phyloP scores from a whole-genome alignment of 345 rosid genomes.

The Euphorbia lathyris region DNA sequence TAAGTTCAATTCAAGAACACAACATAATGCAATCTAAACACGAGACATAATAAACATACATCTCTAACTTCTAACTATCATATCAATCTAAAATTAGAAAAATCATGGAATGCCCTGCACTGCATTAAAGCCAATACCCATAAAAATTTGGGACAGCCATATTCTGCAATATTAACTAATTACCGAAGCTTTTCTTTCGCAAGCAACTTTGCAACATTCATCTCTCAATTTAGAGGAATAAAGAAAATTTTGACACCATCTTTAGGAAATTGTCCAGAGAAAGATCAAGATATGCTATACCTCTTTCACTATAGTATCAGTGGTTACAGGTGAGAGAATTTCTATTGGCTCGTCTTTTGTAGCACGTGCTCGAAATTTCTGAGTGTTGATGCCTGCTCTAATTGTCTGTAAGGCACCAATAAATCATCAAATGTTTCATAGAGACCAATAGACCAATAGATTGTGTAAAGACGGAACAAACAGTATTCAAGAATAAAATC shows the following conservation, averaged over 20 bases:
- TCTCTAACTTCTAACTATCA: too few species aligned
- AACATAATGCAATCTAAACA: not conserved
- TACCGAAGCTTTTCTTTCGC: not conserved
- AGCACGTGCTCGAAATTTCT: constrained; percentile 59
- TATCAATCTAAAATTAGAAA: too few species aligned
- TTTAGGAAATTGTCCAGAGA: not conserved
- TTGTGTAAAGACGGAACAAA: not conserved
- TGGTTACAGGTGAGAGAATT: constrained; percentile 61
- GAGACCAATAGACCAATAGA: constrained; percentile 1
- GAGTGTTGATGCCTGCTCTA: constrained; percentile 38
- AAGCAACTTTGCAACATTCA: not conserved
- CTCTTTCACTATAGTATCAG: constrained; percentile 73
- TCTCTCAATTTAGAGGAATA: not conserved
- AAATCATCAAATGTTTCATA: constrained; percentile 4
- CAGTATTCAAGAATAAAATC: constrained; percentile 1
- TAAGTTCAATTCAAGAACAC: not conserved
- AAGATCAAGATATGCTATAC: constrained; percentile 29
- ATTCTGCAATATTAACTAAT: not conserved
- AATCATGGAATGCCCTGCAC: not conserved
- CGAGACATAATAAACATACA: not conserved
- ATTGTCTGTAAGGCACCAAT: constrained; percentile 12
- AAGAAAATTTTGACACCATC: not conserved
- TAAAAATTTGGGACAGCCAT: not conserved
- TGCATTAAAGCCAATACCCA: not conserved
- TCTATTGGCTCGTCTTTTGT: constrained; percentile 74